Base-by-base conservation (phyloP, 1,139 yeast species). In the Sugiyamaella paludigena region DNA sequence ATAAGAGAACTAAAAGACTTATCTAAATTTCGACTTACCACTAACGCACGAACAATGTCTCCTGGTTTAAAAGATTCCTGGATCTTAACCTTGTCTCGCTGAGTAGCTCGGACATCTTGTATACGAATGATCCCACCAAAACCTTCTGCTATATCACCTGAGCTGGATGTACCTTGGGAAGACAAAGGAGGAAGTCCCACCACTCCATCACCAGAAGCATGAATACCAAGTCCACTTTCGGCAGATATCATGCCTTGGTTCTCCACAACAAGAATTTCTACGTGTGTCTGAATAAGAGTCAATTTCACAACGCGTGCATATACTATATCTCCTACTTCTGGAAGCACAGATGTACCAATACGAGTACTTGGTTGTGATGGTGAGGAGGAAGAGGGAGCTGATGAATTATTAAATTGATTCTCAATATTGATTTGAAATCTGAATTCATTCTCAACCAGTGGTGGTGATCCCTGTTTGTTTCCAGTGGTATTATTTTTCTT, bases 51-150 rank as follows among this genome's bases (percentile, higher is more conserved):
- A 1, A 94, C 86, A 47, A 92, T 80, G 67, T 94, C 99, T 7
- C 98, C 98, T 0, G 98, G 98, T 58, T 79, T 78, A 69, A 84
- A 94, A 62, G 88, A 77, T 33, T 87, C 88, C 48, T 81, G 77
- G 36, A 92, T 77, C 63, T 84, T 84, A 30, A 89, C 91, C 62
- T 81, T 83, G 64, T 92, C 98, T 61, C 96, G 76, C 58, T 92
- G 97, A 0, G 96, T 87, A 34, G 92, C 83, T 51, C 98, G 76
- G 1, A 94, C 82, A 67, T 94, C 98, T 66, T 88, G 96, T 1
- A 86, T 74, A 61, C 98, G 73, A 41, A 94, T 85, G 10, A 91
- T 76, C 0, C 96, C 99, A 58, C 87, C 87, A 71, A 87, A 92
- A 28, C 87, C 88, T 63, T 92, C 98, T 1, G 96, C 96, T 37